Evolutionary conservation across 768 basidiomycete genomes (phyloP).

Genomic region (Epithele typhae): DNA sequence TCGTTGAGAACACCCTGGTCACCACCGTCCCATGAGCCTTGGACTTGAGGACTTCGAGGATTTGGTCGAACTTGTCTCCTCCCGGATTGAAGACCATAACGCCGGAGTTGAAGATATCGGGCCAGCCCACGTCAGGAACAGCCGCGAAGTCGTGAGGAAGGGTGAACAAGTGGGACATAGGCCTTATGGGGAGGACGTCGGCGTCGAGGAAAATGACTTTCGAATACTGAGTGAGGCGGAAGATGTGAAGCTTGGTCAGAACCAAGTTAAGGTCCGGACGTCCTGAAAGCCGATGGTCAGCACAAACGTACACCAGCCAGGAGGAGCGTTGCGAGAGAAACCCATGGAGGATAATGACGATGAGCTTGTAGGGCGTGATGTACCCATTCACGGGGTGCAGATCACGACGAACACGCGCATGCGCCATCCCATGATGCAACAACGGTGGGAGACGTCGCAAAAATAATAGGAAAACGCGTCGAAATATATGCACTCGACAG

Average conservation of each 20-base stretch:
- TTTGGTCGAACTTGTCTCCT: constrained; percentile 74
- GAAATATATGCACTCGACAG: too few species aligned
- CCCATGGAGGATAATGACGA: too few species aligned
- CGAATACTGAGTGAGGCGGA: constrained; percentile 82
- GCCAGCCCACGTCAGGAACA: constrained; percentile 97
- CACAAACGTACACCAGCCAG: too few species aligned
- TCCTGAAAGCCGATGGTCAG: constrained; percentile 59
- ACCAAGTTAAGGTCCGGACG: constrained; percentile 91
- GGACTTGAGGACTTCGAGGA: constrained; percentile 64
- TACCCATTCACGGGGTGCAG: too few species aligned
- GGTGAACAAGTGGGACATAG: constrained; percentile 89
- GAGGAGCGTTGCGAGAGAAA: too few species aligned
- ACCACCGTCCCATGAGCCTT: constrained; percentile 95
- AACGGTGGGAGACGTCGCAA: too few species aligned
- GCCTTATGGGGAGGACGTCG: constrained; percentile 83
- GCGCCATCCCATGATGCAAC: too few species aligned
- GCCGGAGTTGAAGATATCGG: constrained; percentile 98
- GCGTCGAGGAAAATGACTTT: constrained; percentile 92
- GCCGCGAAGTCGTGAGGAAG: constrained; percentile 84
- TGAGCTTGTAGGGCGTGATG: too few species aligned
- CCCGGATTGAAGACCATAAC: constrained; percentile 84
- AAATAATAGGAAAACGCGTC: too few species aligned
- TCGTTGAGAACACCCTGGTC: constrained; percentile 98
- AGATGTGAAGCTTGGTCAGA: constrained; percentile 94
- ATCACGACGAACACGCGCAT: too few species aligned